Evolutionary conservation across 2,329 filamentous ascomycete genomes (phyloP).

Genomic region (Westerdykella ornata): DNA sequence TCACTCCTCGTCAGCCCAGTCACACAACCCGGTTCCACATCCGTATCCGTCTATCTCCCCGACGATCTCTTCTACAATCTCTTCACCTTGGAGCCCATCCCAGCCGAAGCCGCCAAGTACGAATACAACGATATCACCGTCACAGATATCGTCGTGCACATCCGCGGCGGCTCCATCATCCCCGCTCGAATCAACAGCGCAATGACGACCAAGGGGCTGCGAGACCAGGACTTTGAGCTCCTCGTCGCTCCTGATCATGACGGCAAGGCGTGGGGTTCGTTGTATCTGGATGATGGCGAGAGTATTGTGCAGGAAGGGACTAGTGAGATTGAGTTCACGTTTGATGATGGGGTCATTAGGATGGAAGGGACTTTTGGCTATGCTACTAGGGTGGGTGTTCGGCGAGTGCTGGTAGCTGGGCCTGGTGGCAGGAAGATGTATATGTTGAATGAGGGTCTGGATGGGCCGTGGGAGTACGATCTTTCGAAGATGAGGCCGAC

Average conservation of each 20-base stretch:
- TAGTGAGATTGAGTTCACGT: conserved; percentile 55
- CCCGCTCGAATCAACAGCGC: conserved; percentile 51
- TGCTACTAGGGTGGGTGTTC: conserved; percentile 17
- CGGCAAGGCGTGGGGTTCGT: conserved; percentile 57
- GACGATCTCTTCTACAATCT: conserved; percentile 48
- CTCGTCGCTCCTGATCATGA: conserved; percentile 58
- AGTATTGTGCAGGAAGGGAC: conserved; percentile 54
- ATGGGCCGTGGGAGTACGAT: conserved; percentile 16
- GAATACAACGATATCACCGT: conserved; percentile 44
- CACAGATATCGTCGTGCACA: conserved; percentile 56
- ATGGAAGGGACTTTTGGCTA: conserved; percentile 53
- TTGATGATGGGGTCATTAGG: conserved; percentile 47
- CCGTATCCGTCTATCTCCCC: conserved; percentile 51
- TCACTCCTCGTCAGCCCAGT: conserved; percentile 53
- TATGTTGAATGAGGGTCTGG: conserved; percentile 18
- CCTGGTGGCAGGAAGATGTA: conserved; percentile 14
- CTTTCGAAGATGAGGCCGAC: conserved; percentile 8
- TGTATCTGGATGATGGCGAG: conserved; percentile 75
- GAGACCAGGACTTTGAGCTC: conserved; percentile 63
- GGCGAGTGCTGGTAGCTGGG: conserved; percentile 20
- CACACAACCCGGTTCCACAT: conserved; percentile 45
- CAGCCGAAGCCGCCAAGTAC: conserved; percentile 37
- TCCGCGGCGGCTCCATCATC: conserved; percentile 57
- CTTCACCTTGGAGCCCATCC: conserved; percentile 24
- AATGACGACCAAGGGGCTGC: conserved; percentile 57